These are phyloP conservation scores for Solanum boliviense DNA, from an alignment of 257 asterid species.

Conservation along the genomic window DNA sequence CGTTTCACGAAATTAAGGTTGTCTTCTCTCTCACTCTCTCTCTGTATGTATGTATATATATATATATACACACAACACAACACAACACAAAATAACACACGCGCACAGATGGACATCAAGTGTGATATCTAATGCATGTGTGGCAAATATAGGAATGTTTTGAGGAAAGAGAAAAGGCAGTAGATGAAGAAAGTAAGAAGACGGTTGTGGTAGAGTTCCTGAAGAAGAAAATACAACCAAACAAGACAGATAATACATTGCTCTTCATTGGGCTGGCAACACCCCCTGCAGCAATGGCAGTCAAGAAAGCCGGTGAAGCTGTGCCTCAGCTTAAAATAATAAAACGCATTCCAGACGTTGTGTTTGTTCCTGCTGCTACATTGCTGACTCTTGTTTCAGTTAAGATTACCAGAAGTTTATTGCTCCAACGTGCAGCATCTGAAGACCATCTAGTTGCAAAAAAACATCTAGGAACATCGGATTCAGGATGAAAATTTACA, in stretches of 20 bases:
- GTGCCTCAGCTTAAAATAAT: constrained; percentile 69
- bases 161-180: constrained; percentile 17
- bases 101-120: neutral
- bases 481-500: neutral
- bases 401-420: constrained; percentile 56
- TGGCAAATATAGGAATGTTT: constrained; percentile 31
- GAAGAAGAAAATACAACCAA: constrained; percentile 41
- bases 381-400: constrained; percentile 58
- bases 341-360: constrained; percentile 63
- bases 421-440: constrained; percentile 36
- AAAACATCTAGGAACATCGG: neutral
- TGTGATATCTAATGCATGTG: neutral
- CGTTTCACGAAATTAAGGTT: constrained; percentile 46
- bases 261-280: constrained; percentile 60
- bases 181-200: constrained; percentile 30
- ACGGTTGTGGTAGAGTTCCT: constrained; percentile 40
- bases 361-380: constrained; percentile 76
- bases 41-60: neutral
- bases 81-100: neutral
- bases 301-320: constrained; percentile 73
- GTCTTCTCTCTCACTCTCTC: constrained; percentile 8
- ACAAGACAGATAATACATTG: constrained; percentile 55
- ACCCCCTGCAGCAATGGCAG: constrained; percentile 88
- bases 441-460: neutral
- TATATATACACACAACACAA: neutral